phyloP scores from a whole-genome alignment of 1,284 basidiomycete species.

The Inonotus hispidus region DNA sequence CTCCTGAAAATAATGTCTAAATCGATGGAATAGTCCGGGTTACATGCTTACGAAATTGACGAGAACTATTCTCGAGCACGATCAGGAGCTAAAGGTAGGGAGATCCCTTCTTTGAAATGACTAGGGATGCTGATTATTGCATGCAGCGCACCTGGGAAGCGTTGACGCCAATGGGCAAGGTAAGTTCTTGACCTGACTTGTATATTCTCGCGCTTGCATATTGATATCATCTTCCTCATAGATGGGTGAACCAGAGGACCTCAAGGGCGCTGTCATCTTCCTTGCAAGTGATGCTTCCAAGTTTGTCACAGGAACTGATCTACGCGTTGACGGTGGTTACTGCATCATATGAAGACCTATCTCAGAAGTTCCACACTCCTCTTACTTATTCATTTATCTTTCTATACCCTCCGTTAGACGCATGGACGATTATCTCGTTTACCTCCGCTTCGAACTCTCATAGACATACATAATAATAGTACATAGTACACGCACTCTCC shows the following conservation, averaged over 20 bases:
- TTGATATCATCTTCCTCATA: slow-evolving; percentile 25
- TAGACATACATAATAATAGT: neutral
- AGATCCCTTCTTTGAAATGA: neutral
- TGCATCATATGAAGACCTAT: slow-evolving; percentile 46
- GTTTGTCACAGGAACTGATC: slow-evolving; percentile 82
- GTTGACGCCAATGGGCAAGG: slow-evolving; percentile 85
- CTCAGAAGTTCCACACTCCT: neutral
- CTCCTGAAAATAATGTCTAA: slow-evolving; percentile 10
- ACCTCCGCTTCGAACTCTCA: neutral
- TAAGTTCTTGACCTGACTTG: slow-evolving; percentile 32
- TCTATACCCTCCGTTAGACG: neutral
- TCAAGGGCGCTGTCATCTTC: slow-evolving; percentile 80
- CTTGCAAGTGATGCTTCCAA: slow-evolving; percentile 80
- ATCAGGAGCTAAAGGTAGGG: slow-evolving; percentile 66
- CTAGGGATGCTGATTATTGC: slow-evolving; percentile 8
- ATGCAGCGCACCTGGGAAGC: slow-evolving; percentile 81
- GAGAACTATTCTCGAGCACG: slow-evolving; percentile 66
- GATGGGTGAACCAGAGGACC: slow-evolving; percentile 75
- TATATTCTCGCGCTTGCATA: neutral
- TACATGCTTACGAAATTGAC: slow-evolving; percentile 91
- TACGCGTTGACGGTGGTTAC: slow-evolving; percentile 86
- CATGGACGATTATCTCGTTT: neutral
- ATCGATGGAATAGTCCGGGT: slow-evolving; percentile 53
- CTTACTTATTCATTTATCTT: slow-evolving; percentile 1
- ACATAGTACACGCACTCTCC: neutral